Evolutionary conservation across 495 filamentous ascomycete genomes (phyloP), one percentile per base, ranked within the genome.

Genomic region (Xylaria telfairii): DNA sequence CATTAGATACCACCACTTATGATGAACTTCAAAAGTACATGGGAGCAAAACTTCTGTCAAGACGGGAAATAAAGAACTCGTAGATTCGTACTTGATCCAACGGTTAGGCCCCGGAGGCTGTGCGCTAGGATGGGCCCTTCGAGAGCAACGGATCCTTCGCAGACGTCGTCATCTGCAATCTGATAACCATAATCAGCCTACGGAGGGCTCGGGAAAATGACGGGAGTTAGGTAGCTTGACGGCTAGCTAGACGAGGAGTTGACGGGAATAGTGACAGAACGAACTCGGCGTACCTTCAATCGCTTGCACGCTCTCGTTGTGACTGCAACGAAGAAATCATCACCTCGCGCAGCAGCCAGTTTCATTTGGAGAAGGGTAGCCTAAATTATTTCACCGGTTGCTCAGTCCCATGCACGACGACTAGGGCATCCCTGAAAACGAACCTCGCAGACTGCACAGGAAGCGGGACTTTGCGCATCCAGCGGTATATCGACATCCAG

Each of bases 91-190:
- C 59, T 78, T 1, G 85, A 85, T 32, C 80, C 81, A 42, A 87
- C 74, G 3, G 72, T 68, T 72, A 89, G 79, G 12, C 81, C 75
- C 34, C 81, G 78, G 4, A 89, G 75, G 42, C 78, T 76, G 56
- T 85, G 80, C 34, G 86, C 82, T 26, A 88, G 73, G 30, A 85
- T 83, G 1, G 87, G 84, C 0, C 82, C 84, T 76, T 89, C 85
- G 0, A 81, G 79, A 21, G 77, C 77, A 21, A 88, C 80, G 19
- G 81, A 71, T 7, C 85, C 85, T 15, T 76, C 70, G 65, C 86
- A 89, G 37, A 87, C 86, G 75, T 89, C 87, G 46, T 71, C 56
- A 63, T 87, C 86, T 67, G 84, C 79, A 51, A 74, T 72, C 74
- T 78, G 30, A 21, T 44, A 46, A 28, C 56, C 8, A 7, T 17